Evolutionary conservation across 192 early-diverging fungal species (phyloP), one percentile per base, ranked within the genome.

Genomic region (Rhizophlyctis rosea): DNA sequence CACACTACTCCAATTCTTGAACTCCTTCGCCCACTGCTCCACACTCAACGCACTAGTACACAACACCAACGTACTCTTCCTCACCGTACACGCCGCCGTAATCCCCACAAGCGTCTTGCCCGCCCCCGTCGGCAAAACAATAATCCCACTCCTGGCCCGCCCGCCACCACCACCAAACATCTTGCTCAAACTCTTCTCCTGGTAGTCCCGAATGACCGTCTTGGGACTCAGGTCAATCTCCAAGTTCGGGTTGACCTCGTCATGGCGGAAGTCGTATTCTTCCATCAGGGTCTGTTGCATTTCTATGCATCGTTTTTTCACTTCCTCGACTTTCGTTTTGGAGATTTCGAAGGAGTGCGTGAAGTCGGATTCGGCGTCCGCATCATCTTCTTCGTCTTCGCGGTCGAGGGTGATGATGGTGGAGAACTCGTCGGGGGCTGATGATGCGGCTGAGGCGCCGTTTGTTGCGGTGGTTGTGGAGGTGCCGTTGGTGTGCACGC

Each of bases 21-120:
- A 98, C 80, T 99, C 95, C 69, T 91, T 90, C 54, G 92, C 92
- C 97, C 97, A 99, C 75, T 99, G 97, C 79, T 96, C 85, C 23
- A 98, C 97, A 14, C 95, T 97, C 14, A 99, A 27, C 56, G 75
- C 75, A 64, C 72, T 78, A 5, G 94, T 99, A 64, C 97, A 99
- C 25, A 99, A 81, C n/a, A 96, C 94, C 52, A 99, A 80, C 9
- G 88, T 88, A 68, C 90, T 95, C 74, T 99, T 99, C 68, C 94
- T 94, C 67, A 99, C 88, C 0, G 97, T 99, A 71, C 94, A 97
- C 0, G 97, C 95, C 0, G 97, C 97, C 16, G 96, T 99, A 61
- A 99, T 96, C 11, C 97, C 97, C 0, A 99, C 97, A 27, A 99
- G 76, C 0, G 97, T 99, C 74, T 99, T 99, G 33, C 97, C 97